Base-by-base conservation (phyloP, 352 stramenopile genomes). In the Phytophthora quininea region DNA sequence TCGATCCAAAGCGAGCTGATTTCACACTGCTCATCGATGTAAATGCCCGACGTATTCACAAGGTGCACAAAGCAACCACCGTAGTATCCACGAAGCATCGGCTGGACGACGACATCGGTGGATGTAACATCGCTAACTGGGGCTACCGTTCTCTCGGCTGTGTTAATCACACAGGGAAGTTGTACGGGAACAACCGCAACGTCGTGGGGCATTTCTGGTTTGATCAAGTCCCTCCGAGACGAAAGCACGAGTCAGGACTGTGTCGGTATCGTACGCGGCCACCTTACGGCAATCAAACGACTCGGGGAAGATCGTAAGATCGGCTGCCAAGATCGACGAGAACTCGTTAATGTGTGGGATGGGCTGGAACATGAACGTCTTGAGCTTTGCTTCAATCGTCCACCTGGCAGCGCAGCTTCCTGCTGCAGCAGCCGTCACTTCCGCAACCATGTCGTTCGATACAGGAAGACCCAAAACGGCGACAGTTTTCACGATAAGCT, bases 361-460 rank as follows among this genome's bases (percentile, higher is more conserved):
- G n/a, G 67, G 56, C 58, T 78, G 71, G 58, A 78, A 78, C 58
- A 71, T 75, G 62, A 78, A 78, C n/a, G 64, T 64, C 11, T 73
- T 73, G 1, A 78, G 3, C 12, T 63, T 55, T 14, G 62, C 48
- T 62, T 75, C 66, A 53, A 78, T 65, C 15, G 67, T 68, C 67
- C 71, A 78, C 31, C 67, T 56, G 31, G 67, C 59, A 12, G 37
- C 67, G 29, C 71, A 78, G 19, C n/a, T 64, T 7, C 57, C 45
- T 0, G 35, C 24, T 1, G 60, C 64, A 15, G 58, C 58, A 1
- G 64, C 58, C 0, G 62, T 73, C 3, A 69, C 49, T 31, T 66
- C 54, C 29, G 67, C 67, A 38, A 71, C 24, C 62, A 68, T 74
- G 37, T 74, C 67, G 15, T 63, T 71, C 3, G 67, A 71, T 15